A percentile compares a stretch with the other conserved stretches of the same genome.
These are phyloP conservation scores for Arachis hypogaea DNA, from an alignment of 306 rosid species.

Conservation along the genomic window DNA sequence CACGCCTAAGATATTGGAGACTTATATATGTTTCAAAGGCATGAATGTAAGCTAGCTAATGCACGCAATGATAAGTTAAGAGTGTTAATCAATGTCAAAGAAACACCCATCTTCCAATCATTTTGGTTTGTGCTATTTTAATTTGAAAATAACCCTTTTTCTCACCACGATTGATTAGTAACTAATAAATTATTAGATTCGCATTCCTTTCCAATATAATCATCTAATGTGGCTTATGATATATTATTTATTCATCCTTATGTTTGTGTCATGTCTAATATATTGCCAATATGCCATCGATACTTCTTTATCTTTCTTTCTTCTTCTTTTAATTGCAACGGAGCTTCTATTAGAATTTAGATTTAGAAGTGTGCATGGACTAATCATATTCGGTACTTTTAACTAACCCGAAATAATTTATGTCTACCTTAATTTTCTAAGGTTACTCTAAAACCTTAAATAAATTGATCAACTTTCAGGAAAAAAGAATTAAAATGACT, in stretches of 20 bases:
- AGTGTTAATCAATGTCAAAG: constrained; percentile 32
- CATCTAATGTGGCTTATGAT: neutral
- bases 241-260: neutral
- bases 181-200: neutral
- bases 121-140: constrained; percentile 10
- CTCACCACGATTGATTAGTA: neutral
- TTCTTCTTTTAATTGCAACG: too few relatives aligned
- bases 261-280: constrained; percentile 35
- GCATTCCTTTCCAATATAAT: constrained; percentile 13
- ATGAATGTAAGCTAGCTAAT: neutral
- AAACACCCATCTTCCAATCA: constrained; percentile 12
- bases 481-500: too few relatives aligned
- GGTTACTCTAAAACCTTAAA: too few relatives aligned
- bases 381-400: too few relatives aligned
- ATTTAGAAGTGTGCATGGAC: too few relatives aligned
- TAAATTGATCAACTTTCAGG: too few relatives aligned
- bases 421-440: too few relatives aligned
- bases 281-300: too few relatives aligned
- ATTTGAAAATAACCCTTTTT: constrained; percentile 9
- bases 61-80: constrained; percentile 32
- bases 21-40: constrained; percentile 6
- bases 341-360: too few relatives aligned
- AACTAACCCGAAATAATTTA: too few relatives aligned
- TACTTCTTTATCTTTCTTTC: too few relatives aligned
- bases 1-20: constrained; percentile 36